Conservation (phyloP, 1,139 yeast genomes). For the Blastobotrys raffinosifermentans region DNA sequence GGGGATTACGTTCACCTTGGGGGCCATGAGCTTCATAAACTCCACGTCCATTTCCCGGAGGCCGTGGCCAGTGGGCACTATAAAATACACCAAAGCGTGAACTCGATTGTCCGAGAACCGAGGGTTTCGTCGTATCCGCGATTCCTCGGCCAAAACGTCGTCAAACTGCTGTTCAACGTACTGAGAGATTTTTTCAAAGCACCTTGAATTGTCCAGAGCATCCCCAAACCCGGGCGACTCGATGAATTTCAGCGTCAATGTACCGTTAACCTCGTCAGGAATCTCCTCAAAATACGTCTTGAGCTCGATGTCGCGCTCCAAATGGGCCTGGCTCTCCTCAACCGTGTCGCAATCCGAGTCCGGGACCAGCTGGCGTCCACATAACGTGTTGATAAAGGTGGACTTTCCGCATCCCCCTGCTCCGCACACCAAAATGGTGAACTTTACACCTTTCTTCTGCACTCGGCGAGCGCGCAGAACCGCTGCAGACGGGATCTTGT, state of each 20-base stretch:
- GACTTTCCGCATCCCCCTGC: constrained; percentile 80
- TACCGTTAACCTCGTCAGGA: constrained; percentile 64
- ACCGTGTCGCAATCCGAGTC: constrained; percentile 27
- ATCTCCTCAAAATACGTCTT: constrained; percentile 35
- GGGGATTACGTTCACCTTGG: constrained; percentile 82
- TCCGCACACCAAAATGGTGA: constrained; percentile 77
- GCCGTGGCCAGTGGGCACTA: constrained; percentile 75
- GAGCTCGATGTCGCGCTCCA: constrained; percentile 47
- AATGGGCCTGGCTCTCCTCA: constrained; percentile 41
- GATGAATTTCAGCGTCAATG: constrained; percentile 53
- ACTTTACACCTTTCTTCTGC: constrained; percentile 78
- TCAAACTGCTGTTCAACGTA: constrained; percentile 89
- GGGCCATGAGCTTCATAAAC: constrained; percentile 71
- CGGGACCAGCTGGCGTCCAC: constrained; percentile 78
- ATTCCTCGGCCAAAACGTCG: constrained; percentile 88
- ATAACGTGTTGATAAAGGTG: constrained; percentile 76
- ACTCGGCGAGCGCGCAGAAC: constrained; percentile 57
- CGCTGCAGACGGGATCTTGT: constrained; percentile 20
- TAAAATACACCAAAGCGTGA: constrained; percentile 64
- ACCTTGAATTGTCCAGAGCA: constrained; percentile 56
- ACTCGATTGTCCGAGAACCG: constrained; percentile 71
- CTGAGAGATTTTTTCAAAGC: constrained; percentile 66
- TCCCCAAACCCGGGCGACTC: constrained; percentile 84
- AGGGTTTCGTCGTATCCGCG: constrained; percentile 85
- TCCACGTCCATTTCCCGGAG: constrained; percentile 67